Evolutionary conservation across 129 eudicot species (phyloP).

Genomic region (Chrysanthemum seticuspe): DNA sequence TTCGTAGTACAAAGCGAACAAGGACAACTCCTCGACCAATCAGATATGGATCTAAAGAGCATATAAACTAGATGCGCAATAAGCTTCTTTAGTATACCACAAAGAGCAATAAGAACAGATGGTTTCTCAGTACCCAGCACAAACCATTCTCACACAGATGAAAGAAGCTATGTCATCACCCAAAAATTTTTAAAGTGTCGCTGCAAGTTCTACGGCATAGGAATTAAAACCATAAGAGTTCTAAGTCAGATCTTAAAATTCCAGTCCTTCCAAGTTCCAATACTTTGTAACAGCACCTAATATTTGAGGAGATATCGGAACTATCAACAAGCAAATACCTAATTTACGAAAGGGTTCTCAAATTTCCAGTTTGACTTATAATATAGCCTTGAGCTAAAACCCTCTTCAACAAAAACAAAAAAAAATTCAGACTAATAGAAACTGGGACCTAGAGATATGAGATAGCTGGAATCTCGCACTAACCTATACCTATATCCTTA

Average conservation of each 20-base stretch:
- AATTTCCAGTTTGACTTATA: background rate
- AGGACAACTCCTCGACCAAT: background rate
- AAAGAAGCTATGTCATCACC: background rate
- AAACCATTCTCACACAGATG: background rate
- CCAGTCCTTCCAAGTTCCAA: background rate
- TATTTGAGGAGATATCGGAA: background rate
- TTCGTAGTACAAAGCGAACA: background rate
- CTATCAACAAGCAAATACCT: background rate
- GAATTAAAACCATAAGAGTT: background rate
- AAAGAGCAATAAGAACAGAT: conserved; percentile 7
- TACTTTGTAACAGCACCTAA: background rate
- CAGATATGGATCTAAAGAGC: conserved; percentile 8
- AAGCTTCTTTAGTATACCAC: background rate
- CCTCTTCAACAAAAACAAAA: background rate
- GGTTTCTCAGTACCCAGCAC: background rate
- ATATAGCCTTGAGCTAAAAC: background rate
- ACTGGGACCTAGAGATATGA: background rate
- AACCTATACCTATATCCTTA: background rate
- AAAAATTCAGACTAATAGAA: too few relatives aligned
- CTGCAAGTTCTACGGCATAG: background rate
- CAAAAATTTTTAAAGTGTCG: background rate
- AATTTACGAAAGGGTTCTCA: background rate
- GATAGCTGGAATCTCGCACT: background rate
- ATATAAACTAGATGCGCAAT: background rate
- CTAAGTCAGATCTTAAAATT: background rate